Conservation (phyloP, 495 filamentous ascomycete species). For the Wilcoxina mikolae region DNA sequence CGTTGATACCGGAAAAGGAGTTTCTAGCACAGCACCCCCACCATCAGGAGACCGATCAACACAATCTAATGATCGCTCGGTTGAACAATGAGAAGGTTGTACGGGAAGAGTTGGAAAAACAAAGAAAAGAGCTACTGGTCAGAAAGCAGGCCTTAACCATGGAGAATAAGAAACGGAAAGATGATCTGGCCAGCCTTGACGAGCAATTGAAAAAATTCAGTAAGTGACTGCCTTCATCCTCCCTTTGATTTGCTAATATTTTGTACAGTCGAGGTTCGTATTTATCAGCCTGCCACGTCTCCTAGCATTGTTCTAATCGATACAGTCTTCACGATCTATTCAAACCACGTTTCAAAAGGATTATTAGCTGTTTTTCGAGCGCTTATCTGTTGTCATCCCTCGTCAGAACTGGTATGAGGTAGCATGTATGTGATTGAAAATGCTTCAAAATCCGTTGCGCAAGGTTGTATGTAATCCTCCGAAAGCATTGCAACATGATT, state of each 20-base stretch:
- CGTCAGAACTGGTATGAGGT: no score
- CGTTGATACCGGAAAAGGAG: slow-evolving; percentile 67
- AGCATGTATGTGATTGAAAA: no score
- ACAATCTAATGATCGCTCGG: slow-evolving; percentile 74
- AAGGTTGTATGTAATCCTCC: no score
- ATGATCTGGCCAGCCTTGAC: slow-evolving; percentile 47
- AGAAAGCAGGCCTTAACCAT: slow-evolving; percentile 82
- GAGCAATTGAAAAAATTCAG: slow-evolving; percentile 29
- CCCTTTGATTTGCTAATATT: slow-evolving; percentile 5
- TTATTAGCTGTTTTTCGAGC: no score
- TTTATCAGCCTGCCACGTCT: neutral
- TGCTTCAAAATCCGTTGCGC: no score
- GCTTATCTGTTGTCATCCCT: no score
- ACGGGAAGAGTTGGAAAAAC: slow-evolving; percentile 73
- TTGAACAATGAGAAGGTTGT: slow-evolving; percentile 82
- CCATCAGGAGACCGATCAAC: slow-evolving; percentile 50
- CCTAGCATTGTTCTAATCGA: slow-evolving; percentile 5
- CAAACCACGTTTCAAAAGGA: slow-evolving; percentile 29
- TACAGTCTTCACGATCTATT: slow-evolving; percentile 26
- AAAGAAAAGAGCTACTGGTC: slow-evolving; percentile 70
- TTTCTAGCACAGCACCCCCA: slow-evolving; percentile 71
- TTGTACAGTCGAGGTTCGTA: slow-evolving; percentile 18
- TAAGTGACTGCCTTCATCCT: slow-evolving; percentile 7
- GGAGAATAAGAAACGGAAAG: slow-evolving; percentile 89
- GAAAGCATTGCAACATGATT: no score